A percentile compares a stretch with the other conserved stretches of the same genome.
Conservation (phyloP, 1,139 yeast genomes). For the Yamadazyma buinensis region DNA sequence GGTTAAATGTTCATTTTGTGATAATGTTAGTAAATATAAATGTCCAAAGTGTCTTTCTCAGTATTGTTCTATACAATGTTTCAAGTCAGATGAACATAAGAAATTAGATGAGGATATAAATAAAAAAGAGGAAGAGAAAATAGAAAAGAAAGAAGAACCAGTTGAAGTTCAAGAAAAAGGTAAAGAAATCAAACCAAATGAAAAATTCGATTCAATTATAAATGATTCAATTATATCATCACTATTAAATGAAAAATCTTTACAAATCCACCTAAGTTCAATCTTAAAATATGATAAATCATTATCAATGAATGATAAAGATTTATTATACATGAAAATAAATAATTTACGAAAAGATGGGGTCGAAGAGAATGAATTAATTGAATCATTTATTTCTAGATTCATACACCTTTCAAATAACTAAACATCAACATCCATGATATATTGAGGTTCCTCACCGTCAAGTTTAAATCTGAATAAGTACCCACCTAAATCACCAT, state of each 20-base stretch:
- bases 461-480: conserved; percentile 25
- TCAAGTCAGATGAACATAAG: conserved; percentile 25
- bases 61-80: conserved; percentile 58
- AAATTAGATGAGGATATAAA: conserved; percentile 14
- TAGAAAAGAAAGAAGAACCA: background rate
- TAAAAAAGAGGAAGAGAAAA: background rate
- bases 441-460: conserved; percentile 24
- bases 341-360: conserved; percentile 63
- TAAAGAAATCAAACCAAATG: background rate
- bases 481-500: conserved; percentile 56
- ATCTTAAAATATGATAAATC: conserved; percentile 10
- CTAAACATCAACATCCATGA: conserved; percentile 2
- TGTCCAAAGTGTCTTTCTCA: conserved; percentile 53
- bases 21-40: conserved; percentile 35
- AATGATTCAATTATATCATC: conserved; percentile 37
- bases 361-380: conserved; percentile 55
- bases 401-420: conserved; percentile 11
- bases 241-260: conserved; percentile 7
- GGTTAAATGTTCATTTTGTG: conserved; percentile 6
- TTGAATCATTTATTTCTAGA: conserved; percentile 54
- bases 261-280: conserved; percentile 13
- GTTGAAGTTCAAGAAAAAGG: background rate
- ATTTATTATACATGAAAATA: conserved; percentile 57
- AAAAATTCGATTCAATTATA: conserved; percentile 14
- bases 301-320: conserved; percentile 40